Base-by-base conservation (phyloP, 2,329 filamentous ascomycete genomes). In the Colletotrichum sojae region DNA sequence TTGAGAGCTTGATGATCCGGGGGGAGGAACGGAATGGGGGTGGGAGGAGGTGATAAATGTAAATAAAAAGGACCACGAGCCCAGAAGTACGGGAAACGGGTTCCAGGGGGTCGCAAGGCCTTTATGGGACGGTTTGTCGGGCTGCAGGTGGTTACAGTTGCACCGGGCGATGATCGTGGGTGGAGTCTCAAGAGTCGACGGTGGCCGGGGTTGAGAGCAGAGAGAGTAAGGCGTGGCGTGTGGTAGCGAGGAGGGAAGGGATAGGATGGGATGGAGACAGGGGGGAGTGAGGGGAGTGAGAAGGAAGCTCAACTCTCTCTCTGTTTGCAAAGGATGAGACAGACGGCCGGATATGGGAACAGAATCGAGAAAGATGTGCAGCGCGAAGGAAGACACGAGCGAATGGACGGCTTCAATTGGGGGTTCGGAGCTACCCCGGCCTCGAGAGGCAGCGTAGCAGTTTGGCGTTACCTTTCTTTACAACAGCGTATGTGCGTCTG, bases 121-220 rank as follows among this genome's bases (percentile, higher is more conserved):
- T 69, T 59, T 69, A 69, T 69, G 62, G 60, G 36, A 67, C 15
- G 25, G 36, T 66, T 61, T 69, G 67, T 67, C 67, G 55, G 67
- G 40, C 40, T 52, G 62, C 55, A 69, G 66, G 66, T 36, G 31
- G 31, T 66, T 69, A 56, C 67, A 69, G 67, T 69, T 56, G 51
- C 67, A 69, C 67, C 25, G 55, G 55, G 62, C 49, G 62, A 61
- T 56, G 67, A 69, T 69, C 67, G 62, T 69, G 56, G 52, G 67
- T 69, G 67, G 67, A 59, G 66, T 56, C 25, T 46, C 31, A 10
- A 18, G 48, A 40, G 55, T 56, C 52, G 43, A 48, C 18, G 54
- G 31, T 36, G 43, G 59, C 52, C 59, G 27, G 65, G 59, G 53
- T 48, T 40, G 66, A 55, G 49, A 58, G 56, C 54, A 62, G 48